These are phyloP conservation scores for Volvariella volvacea DNA, from an alignment of 1,284 basidiomycete genomes.

Conservation along the genomic window DNA sequence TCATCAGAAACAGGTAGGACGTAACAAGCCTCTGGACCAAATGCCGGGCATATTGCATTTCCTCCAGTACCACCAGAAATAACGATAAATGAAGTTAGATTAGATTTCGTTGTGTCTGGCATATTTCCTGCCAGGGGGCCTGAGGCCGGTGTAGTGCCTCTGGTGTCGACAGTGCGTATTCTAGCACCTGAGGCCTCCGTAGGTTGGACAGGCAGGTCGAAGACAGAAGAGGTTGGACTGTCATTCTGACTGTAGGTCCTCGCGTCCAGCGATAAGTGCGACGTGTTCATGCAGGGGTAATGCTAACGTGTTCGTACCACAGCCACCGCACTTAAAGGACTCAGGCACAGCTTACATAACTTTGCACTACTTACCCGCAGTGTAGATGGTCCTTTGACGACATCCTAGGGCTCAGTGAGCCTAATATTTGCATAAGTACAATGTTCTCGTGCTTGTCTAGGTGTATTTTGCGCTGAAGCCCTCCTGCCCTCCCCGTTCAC, in stretches of 20 bases:
- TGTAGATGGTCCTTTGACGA: no score
- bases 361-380: no score
- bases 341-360: no score
- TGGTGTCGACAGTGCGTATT: conserved; percentile 2
- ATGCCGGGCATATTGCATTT: conserved; percentile 74
- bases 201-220: conserved; percentile 55
- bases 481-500: no score
- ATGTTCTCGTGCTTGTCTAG: no score
- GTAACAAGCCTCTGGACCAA: conserved; percentile 53
- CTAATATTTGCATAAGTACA: no score
- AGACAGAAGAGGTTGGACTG: conserved; percentile 64
- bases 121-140: no score
- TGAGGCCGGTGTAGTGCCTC: no score
- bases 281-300: background rate
- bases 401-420: no score
- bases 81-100: conserved; percentile 46
- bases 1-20: conserved; percentile 83
- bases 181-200: background rate
- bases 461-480: no score
- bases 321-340: background rate
- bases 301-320: background rate
- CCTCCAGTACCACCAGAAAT: conserved; percentile 82
- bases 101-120: background rate
- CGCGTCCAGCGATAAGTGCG: background rate
- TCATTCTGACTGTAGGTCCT: conserved; percentile 13